Conservation (phyloP, 176 grass and related monocot genomes). For the Otatea glauca region DNA sequence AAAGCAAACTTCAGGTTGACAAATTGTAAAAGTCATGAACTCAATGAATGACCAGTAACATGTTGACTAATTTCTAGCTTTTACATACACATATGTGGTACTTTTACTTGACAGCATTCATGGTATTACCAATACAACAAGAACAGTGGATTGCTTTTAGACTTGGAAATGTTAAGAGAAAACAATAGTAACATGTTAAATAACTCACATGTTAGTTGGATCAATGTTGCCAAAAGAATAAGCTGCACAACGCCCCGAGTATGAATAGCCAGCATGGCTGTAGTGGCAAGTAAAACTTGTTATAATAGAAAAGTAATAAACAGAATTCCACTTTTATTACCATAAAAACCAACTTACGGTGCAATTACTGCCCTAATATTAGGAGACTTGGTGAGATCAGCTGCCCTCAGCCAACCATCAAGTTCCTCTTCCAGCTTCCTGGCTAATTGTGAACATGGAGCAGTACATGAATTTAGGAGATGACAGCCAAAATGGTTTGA, state of each 20-base stretch:
- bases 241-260: constrained; percentile 88
- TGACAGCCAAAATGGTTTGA: not conserved
- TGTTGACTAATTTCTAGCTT: not conserved
- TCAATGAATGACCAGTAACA: not conserved
- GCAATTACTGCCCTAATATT: constrained; percentile 92
- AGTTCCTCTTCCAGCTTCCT: constrained; percentile 87
- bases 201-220: constrained; percentile 83
- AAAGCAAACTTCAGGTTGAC: not conserved
- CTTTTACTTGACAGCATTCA: constrained; percentile 19
- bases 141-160: not conserved
- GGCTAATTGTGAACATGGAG: constrained; percentile 58
- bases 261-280: constrained; percentile 99
- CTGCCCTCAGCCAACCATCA: constrained; percentile 65
- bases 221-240: constrained; percentile 99
- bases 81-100: not conserved
- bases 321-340: not conserved
- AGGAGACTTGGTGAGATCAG: constrained; percentile 74
- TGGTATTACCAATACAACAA: not conserved
- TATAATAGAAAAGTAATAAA: not conserved
- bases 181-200: not conserved
- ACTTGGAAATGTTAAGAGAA: not conserved
- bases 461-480: constrained; percentile 33
- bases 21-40: not conserved
- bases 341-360: constrained; percentile 67
- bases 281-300: constrained; percentile 39